These are phyloP conservation scores for Gossypium sturtianum DNA, from an alignment of 345 rosid species.

Conservation along the genomic window DNA sequence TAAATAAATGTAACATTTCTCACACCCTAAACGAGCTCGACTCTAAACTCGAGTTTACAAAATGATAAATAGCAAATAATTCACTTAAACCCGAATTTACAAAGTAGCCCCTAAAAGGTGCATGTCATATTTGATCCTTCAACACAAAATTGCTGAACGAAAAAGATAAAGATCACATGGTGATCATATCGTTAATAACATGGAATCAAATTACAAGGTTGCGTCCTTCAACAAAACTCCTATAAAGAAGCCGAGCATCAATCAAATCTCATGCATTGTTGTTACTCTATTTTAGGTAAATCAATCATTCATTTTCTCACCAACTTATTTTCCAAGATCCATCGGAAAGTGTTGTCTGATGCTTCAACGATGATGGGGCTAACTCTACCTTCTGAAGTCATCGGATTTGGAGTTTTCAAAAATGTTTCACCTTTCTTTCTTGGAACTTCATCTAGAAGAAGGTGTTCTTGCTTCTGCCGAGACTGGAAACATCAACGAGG, in stretches of 20 bases:
- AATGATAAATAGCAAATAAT: too few species aligned
- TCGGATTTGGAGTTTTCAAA: neutral
- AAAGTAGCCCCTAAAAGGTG: too few species aligned
- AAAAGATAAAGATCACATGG: neutral
- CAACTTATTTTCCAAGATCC: constrained; percentile 63
- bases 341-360: constrained; percentile 64
- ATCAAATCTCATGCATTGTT: constrained; percentile 17
- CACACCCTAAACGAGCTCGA: too few species aligned
- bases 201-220: neutral
- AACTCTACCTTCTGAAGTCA: constrained; percentile 51
- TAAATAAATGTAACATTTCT: too few species aligned
- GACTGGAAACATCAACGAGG: constrained; percentile 31
- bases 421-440: neutral
- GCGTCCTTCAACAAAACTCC: neutral
- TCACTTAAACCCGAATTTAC: too few species aligned
- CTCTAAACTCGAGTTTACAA: too few species aligned
- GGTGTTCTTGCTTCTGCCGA: neutral
- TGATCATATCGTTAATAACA: neutral
- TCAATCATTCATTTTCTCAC: constrained; percentile 59
- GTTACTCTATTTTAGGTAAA: constrained; percentile 18
- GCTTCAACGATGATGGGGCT: constrained; percentile 65
- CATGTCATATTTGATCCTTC: too few species aligned
- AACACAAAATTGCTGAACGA: neutral
- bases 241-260: neutral
- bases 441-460: neutral